These are phyloP conservation scores for Rhizophagus sp. DNA, from an alignment of 192 early-diverging fungal genomes.

Conservation along the genomic window DNA sequence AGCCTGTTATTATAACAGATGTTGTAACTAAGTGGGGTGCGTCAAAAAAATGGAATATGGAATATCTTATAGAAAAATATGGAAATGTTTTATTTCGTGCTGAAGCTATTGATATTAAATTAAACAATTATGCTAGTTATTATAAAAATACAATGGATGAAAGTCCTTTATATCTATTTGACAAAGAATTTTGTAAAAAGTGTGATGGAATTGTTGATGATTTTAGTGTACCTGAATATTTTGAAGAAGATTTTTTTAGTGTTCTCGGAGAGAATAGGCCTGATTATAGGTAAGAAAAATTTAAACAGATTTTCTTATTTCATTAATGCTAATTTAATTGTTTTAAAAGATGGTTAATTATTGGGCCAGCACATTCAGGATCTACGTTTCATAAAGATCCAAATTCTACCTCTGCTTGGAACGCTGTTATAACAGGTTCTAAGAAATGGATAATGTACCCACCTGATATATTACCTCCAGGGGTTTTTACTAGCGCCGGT, in stretches of 20 bases:
- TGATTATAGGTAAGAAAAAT: constrained; percentile 46
- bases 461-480: constrained; percentile 65
- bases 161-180: constrained; percentile 70
- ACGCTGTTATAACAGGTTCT: constrained; percentile 66
- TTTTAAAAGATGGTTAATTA: constrained; percentile 59
- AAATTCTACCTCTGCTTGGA: constrained; percentile 74
- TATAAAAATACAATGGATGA: constrained; percentile 50
- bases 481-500: constrained; percentile 61
- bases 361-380: constrained; percentile 66
- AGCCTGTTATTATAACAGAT: constrained; percentile 67
- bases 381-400: constrained; percentile 76
- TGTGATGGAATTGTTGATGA: constrained; percentile 52
- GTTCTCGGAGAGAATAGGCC: constrained; percentile 58
- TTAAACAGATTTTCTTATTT: background rate
- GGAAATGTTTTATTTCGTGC: constrained; percentile 55
- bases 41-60: constrained; percentile 56
- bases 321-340: background rate
- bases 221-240: constrained; percentile 62
- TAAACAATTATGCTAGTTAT: constrained; percentile 59
- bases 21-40: constrained; percentile 62
- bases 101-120: constrained; percentile 61
- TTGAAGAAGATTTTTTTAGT: constrained; percentile 63
- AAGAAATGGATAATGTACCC: constrained; percentile 77
- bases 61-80: constrained; percentile 47
- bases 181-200: constrained; percentile 57